phyloP scores from a whole-genome alignment of 768 basidiomycete species.

The Termitomyces sp. region DNA sequence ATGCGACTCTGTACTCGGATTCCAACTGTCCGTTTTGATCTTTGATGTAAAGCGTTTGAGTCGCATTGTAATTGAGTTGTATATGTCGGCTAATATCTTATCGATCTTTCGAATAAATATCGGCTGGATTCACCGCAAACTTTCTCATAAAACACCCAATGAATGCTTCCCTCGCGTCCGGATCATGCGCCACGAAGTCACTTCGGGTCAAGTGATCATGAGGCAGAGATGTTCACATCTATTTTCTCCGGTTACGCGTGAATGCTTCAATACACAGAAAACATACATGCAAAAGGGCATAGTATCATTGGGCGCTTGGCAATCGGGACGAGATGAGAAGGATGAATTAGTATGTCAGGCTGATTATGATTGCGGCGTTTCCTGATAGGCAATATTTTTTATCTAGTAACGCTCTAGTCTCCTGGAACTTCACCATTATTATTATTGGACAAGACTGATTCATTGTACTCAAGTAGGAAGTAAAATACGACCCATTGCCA shows the following conservation, averaged over 20 bases:
- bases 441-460: too few species aligned
- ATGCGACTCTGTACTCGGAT: constrained; percentile 29
- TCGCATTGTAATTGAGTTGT: neutral
- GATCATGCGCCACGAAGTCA: neutral
- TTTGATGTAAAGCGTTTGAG: neutral
- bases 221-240: neutral
- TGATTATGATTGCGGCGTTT: neutral
- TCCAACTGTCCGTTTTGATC: constrained; percentile 21
- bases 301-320: neutral
- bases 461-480: too few species aligned
- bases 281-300: neutral
- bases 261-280: neutral
- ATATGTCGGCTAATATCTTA: neutral
- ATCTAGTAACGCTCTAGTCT: too few species aligned
- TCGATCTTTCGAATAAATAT: neutral
- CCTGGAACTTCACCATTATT: neutral
- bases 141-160: too few species aligned
- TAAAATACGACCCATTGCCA: too few species aligned
- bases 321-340: too few species aligned
- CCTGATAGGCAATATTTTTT: neutral
- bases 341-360: neutral
- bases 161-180: neutral
- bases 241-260: neutral
- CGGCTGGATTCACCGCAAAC: neutral
- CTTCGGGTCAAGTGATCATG: neutral